phyloP scores from a whole-genome alignment of 2,329 filamentous ascomycete genomes.

The Verticillium klebahnii region DNA sequence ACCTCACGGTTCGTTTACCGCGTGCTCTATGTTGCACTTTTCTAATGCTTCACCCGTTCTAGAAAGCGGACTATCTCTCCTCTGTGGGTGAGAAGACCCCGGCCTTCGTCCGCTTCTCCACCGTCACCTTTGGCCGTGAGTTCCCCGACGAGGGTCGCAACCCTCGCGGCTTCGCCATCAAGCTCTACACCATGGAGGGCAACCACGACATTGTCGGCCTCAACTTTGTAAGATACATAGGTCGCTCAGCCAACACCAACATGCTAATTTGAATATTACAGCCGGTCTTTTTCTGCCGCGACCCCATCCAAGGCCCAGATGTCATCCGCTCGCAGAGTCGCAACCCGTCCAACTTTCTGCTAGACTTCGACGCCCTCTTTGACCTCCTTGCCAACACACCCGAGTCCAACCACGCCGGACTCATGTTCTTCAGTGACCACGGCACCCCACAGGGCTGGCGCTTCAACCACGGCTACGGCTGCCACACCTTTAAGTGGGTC shows the following conservation, averaged over 20 bases:
- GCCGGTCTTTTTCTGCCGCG: constrained; percentile 38
- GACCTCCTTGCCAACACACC: constrained; percentile 43
- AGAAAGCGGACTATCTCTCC: constrained; percentile 24
- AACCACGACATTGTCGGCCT: constrained; percentile 40
- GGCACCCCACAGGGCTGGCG: constrained; percentile 42
- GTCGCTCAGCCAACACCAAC: too few relatives aligned
- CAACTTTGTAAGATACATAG: constrained; percentile 24
- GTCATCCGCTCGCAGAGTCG: constrained; percentile 41
- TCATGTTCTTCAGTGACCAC: constrained; percentile 46
- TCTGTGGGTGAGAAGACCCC: constrained; percentile 57
- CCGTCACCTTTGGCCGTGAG: constrained; percentile 66
- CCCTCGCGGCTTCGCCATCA: constrained; percentile 49
- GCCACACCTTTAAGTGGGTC: constrained; percentile 43
- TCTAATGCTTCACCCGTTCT: too few relatives aligned
- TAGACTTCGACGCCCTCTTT: constrained; percentile 43
- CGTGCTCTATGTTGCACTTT: too few relatives aligned
- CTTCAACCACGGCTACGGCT: constrained; percentile 36
- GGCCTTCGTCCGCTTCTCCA: constrained; percentile 60
- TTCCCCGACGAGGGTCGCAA: constrained; percentile 65
- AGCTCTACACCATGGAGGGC: constrained; percentile 6
- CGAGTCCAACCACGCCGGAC: constrained; percentile 40
- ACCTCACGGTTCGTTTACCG: too few relatives aligned
- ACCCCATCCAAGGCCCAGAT: constrained; percentile 40
- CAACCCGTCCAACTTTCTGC: constrained; percentile 41
- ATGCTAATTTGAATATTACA: not conserved